These are phyloP conservation scores for Fragaria vesca DNA, from an alignment of 306 rosid genomes.

Conservation along the genomic window DNA sequence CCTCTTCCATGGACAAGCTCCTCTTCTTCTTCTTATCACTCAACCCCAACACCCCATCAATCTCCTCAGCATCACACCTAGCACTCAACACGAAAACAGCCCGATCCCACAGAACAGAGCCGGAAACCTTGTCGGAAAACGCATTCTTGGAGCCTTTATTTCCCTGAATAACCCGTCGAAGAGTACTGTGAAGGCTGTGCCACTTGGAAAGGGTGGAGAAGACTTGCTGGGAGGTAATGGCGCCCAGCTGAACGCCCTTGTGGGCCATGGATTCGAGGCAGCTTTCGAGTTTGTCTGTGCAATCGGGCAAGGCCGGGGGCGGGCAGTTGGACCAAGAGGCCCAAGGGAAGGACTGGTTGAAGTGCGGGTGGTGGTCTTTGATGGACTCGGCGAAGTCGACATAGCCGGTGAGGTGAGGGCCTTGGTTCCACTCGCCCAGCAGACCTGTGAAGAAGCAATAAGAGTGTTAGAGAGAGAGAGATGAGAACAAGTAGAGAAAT, in stretches of 20 bases:
- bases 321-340: constrained; percentile 75
- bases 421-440: constrained; percentile 72
- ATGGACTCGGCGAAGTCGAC: constrained; percentile 76
- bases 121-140: constrained; percentile 34
- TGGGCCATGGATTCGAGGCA: constrained; percentile 85
- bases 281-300: constrained; percentile 54
- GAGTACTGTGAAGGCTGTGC: constrained; percentile 57
- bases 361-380: constrained; percentile 49
- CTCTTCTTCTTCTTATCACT: constrained; percentile 42
- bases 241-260: constrained; percentile 57
- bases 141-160: constrained; percentile 25
- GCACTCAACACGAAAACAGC: constrained; percentile 55
- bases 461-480: not conserved
- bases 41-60: constrained; percentile 49
- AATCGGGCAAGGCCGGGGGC: constrained; percentile 48
- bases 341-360: constrained; percentile 64
- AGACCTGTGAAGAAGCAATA: constrained; percentile 44
- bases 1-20: constrained; percentile 61
- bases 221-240: constrained; percentile 67
- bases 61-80: constrained; percentile 51
- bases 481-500: not conserved
- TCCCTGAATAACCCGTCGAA: constrained; percentile 42
- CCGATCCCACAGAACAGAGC: constrained; percentile 68
- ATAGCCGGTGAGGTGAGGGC: constrained; percentile 88
- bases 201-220: constrained; percentile 64